Percentiles rank a stretch among this genome's conserved stretches.
Conservation (phyloP, 1,284 basidiomycete species). For the Austropuccinia psidii region DNA sequence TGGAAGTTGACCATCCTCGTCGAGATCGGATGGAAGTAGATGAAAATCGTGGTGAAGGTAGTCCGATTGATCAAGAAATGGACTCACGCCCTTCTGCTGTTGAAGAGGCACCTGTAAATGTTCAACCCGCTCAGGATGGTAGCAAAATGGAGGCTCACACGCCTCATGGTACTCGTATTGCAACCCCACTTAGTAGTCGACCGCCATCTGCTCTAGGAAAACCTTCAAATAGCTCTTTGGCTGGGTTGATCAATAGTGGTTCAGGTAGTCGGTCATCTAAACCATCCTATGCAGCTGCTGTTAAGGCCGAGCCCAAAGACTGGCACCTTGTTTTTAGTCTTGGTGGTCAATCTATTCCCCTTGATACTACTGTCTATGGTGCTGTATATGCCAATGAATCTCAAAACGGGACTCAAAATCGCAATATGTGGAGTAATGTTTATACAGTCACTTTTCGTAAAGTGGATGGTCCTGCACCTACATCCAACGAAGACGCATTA, state of each 20-base stretch:
- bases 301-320: conserved; percentile 82
- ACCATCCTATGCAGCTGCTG: conserved; percentile 80
- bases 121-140: conserved; percentile 57
- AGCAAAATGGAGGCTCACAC: conserved; percentile 89
- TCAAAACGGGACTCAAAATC: conserved; percentile 28
- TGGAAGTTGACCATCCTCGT: conserved; percentile 19
- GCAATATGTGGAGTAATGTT: conserved; percentile 76
- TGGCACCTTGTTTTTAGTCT: conserved; percentile 96
- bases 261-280: conserved; percentile 36
- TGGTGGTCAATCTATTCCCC: conserved; percentile 69
- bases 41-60: conserved; percentile 3
- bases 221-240: conserved; percentile 39
- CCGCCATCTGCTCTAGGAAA: conserved; percentile 42
- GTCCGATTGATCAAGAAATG: conserved; percentile 34
- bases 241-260: conserved; percentile 37
- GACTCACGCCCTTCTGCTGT: neutral
- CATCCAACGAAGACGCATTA: conserved; percentile 41
- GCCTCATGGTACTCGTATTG: conserved; percentile 85
- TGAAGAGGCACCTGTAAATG: conserved; percentile 34
- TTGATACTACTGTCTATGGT: conserved; percentile 90
- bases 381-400: conserved; percentile 78
- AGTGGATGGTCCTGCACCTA: conserved; percentile 68
- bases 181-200: conserved; percentile 58
- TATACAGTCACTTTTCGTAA: conserved; percentile 91
- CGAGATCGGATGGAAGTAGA: conserved; percentile 28